Percentiles rank a stretch among this genome's conserved stretches.
Conservation (phyloP, 306 rosid genomes). For the Inga laurina region DNA sequence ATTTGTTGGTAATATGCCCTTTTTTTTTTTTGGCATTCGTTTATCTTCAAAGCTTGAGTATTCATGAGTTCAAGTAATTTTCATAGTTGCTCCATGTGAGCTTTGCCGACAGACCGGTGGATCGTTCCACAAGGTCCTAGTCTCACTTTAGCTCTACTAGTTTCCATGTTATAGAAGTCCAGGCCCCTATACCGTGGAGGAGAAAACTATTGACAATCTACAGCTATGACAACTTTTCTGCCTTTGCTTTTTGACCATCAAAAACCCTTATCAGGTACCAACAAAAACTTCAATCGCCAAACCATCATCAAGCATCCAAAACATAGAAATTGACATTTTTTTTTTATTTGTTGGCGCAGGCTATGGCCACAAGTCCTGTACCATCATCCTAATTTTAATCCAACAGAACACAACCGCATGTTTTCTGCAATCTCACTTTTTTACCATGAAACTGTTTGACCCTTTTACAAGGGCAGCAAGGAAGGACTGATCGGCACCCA, state of each 20-base stretch:
- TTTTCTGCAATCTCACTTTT: background rate
- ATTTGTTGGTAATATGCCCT: background rate
- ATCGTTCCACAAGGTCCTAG: conserved; percentile 10
- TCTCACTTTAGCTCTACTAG: conserved; percentile 22
- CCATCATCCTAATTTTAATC: background rate
- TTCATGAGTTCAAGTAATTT: background rate
- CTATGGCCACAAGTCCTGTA: background rate
- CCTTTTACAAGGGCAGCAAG: background rate
- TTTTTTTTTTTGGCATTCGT: background rate
- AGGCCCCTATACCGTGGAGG: conserved; percentile 5
- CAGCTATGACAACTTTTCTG: background rate
- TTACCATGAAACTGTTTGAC: conserved; percentile 7
- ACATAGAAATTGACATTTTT: background rate
- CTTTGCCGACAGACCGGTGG: background rate
- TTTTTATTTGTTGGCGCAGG: background rate
- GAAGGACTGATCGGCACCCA: background rate
- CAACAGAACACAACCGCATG: background rate
- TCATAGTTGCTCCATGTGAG: conserved; percentile 4
- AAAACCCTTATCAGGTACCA: background rate
- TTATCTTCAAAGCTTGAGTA: conserved; percentile 1
- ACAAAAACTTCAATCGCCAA: background rate
- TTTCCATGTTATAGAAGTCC: conserved; percentile 5
- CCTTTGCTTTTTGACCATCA: background rate
- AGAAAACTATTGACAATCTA: background rate
- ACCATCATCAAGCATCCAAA: conserved; percentile 8